Base-by-base conservation (phyloP, 2,329 filamentous ascomycete species). In the Trichoderma sp. region DNA sequence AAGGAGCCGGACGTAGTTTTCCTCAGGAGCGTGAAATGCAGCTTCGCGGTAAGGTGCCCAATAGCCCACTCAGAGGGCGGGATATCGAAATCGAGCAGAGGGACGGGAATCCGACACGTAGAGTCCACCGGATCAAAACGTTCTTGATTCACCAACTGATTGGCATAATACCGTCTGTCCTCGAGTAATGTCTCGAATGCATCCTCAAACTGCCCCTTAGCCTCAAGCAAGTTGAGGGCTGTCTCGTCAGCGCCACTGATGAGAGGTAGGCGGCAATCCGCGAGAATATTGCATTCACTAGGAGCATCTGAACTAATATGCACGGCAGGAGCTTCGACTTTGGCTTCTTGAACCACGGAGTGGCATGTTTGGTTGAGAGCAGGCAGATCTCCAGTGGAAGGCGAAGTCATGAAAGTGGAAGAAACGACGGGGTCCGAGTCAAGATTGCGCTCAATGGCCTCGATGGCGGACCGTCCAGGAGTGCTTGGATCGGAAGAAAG, bases 401-500 rank as follows among this genome's bases (percentile, higher is more conserved):
- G 55, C 26, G 66, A 68, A n/a, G 67, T 50, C 26, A 66, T 59
- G 7, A 48, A 63, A 7, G 67, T 65, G 2, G 67, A 61, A 3
- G 65, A 58, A 19, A 41, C 15, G 7, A 69, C 67, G 12, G 55
- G 65, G 12, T 71, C 70, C 2, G 71, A 72, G 50, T 71, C 71
- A 7, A 74, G 5, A n/a, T 43, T 58, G 0, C 61, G 70, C 39
- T 3, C 66, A 14, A 12, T 50, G 57, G 41, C 63, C 56, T 51
- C 71, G 51, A 7, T 71, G 17, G 47, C 24, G 1, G 28, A 3
- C 4, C 64, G 55, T 7, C 52, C n/a, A 2, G 74, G 73, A 24
- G 69, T 77, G 15, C 50, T 66, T 14, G 76, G 73, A 2, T 76
- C 75, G 0, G 75, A 75, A 30, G 72, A 72, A 1, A 74, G 61